Percentiles rank a stretch among this genome's conserved stretches.
Evolutionary conservation across 2,329 filamentous ascomycete species (phyloP).

Genomic region (Alternaria arborescens): DNA sequence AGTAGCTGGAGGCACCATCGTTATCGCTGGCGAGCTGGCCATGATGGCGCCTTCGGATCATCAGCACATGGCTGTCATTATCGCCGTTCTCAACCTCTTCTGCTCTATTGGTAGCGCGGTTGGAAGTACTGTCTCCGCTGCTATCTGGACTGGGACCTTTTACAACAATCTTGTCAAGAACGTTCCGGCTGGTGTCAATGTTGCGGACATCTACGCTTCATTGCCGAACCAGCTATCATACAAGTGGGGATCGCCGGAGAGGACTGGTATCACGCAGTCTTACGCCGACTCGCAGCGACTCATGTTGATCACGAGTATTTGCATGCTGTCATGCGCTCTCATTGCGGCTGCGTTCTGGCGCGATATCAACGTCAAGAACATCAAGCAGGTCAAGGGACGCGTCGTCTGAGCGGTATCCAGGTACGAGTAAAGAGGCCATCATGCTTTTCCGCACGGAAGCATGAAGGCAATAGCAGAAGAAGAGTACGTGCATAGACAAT

Average conservation of each 20-base stretch:
- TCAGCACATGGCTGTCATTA: conserved; percentile 28
- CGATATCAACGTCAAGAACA: conserved; percentile 56
- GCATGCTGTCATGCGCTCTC: conserved; percentile 31
- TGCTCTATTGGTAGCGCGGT: conserved; percentile 60
- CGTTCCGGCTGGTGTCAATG: conserved; percentile 54
- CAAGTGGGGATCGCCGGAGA: conserved; percentile 56
- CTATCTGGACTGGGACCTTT: conserved; percentile 67
- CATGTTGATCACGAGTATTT: conserved; percentile 40
- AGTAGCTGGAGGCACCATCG: conserved; percentile 32
- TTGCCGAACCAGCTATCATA: conserved; percentile 64
- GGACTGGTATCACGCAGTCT: conserved; percentile 49
- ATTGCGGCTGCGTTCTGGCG: conserved; percentile 55
- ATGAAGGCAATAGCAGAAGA: neutral
- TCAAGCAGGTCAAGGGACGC: conserved; percentile 59
- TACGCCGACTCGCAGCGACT: conserved; percentile 41
- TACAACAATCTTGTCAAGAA: conserved; percentile 43
- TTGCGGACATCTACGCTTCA: conserved; percentile 57
- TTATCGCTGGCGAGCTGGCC: conserved; percentile 31
- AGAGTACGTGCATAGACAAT: neutral
- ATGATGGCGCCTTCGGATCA: conserved; percentile 31
- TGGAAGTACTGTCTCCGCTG: conserved; percentile 63
- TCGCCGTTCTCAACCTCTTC: conserved; percentile 64
- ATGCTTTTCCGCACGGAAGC: neutral
- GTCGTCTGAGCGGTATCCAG: conserved; percentile 33
- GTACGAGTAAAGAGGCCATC: neutral